phyloP scores from a whole-genome alignment of 805 yeast species.

The Metschnikowia baotianmanensis region DNA sequence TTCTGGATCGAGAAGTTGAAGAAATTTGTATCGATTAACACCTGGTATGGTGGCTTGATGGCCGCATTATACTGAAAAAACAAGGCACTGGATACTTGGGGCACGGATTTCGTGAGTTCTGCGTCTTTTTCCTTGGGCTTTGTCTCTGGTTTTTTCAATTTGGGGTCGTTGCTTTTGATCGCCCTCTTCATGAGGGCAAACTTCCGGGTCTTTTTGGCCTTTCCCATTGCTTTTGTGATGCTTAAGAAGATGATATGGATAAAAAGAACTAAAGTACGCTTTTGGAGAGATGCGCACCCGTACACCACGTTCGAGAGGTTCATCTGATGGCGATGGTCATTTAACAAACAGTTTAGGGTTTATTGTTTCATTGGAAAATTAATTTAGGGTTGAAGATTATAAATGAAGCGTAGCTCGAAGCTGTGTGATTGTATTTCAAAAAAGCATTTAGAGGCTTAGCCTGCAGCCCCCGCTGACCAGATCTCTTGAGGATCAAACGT shows the following conservation, averaged over 20 bases:
- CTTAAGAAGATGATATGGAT: not conserved
- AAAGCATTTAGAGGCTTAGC: not conserved
- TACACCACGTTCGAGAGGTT: no score
- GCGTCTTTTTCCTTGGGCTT: slow-evolving; percentile 52
- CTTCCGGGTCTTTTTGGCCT: slow-evolving; percentile 95
- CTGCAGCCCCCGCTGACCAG: slow-evolving; percentile 14
- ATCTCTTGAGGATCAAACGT: slow-evolving; percentile 17
- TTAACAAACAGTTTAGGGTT: not conserved
- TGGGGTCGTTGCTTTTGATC: slow-evolving; percentile 66
- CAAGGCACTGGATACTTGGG: slow-evolving; percentile 93
- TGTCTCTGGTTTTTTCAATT: slow-evolving; percentile 30
- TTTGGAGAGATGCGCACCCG: slow-evolving; percentile 18
- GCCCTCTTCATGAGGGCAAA: slow-evolving; percentile 90
- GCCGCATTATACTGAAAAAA: slow-evolving; percentile 94
- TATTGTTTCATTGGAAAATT: no score
- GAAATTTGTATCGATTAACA: slow-evolving; percentile 93
- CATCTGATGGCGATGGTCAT: not conserved
- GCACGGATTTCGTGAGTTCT: slow-evolving; percentile 55
- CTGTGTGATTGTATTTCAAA: no score
- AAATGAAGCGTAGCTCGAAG: no score
- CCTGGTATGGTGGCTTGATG: slow-evolving; percentile 97
- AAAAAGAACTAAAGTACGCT: not conserved
- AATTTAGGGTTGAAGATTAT: no score
- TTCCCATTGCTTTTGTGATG: slow-evolving; percentile 63
- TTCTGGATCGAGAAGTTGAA: slow-evolving; percentile 95